Evolutionary conservation across 2,329 filamentous ascomycete genomes (phyloP), one percentile per base, ranked within the genome.

Genomic region (Aspergillus quadricinctus): DNA sequence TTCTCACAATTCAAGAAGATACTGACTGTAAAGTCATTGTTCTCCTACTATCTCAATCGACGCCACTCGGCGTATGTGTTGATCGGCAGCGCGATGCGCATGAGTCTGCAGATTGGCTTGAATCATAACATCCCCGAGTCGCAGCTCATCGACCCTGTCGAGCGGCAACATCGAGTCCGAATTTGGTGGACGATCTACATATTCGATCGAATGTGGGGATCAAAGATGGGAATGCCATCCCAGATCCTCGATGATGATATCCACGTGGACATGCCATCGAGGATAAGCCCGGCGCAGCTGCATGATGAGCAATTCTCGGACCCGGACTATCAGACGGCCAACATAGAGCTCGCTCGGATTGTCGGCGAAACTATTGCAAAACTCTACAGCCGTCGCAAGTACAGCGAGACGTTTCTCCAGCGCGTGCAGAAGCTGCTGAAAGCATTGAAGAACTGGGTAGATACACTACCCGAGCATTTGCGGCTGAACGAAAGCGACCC

Each of bases 211-310:
- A 76, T 81, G 69, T 80, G 75, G 73, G 77, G 77, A 3, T 77
- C 78, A 0, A 78, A 80, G 49, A 72, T 81, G 51, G 78, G 79
- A 0, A 74, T 80, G 25, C 78, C 80, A 0, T 73, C 78, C 6
- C 77, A 78, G 41, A 76, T 82, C 5, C 72, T 74, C 11, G 79
- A 82, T 51, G 73, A 78, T 37, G 79, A 80, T 19, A 80, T 76
- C 45, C 72, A 75, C 37, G 64, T 72, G 28, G 71, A 75, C 52
- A 67, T 75, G 61, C 74, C 74, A 3, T 73, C 70, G 17, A 65
- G 64, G 2, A 64, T 72, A 5, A 62, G 59, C 11, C 69, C 72
- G 2, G 58, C 59, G 17, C 64, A 64, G 50, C 58, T 66, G 35
- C 70, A 75, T 25, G 64, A 68, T 21, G 69, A 72, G 55, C 72